Conservation (phyloP, 2,329 filamentous ascomycete genomes). For the Pyrenophora seminiperda region DNA sequence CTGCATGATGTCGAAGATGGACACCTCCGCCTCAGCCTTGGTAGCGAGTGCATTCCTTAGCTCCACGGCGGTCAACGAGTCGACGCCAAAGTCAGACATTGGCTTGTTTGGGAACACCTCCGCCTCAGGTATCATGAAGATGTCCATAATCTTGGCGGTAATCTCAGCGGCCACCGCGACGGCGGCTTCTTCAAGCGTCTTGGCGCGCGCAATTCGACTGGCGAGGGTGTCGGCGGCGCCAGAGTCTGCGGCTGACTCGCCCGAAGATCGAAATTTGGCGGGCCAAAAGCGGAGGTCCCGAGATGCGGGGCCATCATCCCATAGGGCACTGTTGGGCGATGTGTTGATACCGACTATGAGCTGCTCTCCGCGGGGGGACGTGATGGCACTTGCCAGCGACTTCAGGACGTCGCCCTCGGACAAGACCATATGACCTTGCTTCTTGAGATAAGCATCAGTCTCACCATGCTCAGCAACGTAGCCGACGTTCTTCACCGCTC, state of each 20-base stretch:
- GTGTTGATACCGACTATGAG: background rate
- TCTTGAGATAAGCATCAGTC: background rate
- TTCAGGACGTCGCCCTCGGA: background rate
- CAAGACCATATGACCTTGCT: background rate
- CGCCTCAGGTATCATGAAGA: conserved; percentile 1
- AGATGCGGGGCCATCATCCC: background rate
- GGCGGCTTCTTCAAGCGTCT: background rate
- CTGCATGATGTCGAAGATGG: background rate
- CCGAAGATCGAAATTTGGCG: background rate
- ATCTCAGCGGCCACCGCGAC: background rate
- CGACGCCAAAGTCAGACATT: background rate
- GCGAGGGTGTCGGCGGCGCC: background rate
- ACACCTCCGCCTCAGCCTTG: background rate
- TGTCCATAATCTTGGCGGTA: background rate
- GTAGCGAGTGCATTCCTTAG: conserved; percentile 1
- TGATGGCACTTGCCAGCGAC: background rate
- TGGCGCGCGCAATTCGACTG: background rate
- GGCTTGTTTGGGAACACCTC: background rate
- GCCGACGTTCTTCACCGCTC: conserved; percentile 53
- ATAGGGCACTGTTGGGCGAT: background rate
- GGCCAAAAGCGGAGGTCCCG: background rate
- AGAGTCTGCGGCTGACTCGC: background rate
- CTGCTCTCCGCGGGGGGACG: background rate
- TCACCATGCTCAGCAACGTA: conserved; percentile 31
- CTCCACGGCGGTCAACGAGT: conserved; percentile 2